Base-by-base conservation (phyloP, 179 eudicot species). In the Corrigiola litoralis region DNA sequence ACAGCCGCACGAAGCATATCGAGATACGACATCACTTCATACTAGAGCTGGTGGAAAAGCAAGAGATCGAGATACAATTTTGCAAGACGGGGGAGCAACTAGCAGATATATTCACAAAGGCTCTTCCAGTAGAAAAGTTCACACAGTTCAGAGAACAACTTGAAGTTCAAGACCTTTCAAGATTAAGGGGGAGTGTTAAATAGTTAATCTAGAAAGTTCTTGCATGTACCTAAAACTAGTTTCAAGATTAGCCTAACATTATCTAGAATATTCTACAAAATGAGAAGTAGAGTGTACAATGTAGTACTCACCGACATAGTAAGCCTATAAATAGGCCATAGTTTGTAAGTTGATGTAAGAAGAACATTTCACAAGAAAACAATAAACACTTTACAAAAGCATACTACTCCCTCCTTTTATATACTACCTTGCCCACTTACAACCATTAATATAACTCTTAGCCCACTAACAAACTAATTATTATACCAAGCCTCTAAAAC, bases 401-500 rank as follows among this genome's bases (percentile, higher is more conserved):
- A n/a, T n/a, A n/a, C n/a, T n/a, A n/a, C n/a, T n/a, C n/a, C n/a
- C n/a, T n/a, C n/a, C n/a, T n/a, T n/a, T n/a, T n/a, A n/a, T n/a
- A n/a, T n/a, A n/a, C n/a, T n/a, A n/a, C n/a, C n/a, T n/a, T n/a
- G n/a, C 80, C n/a, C n/a, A n/a, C n/a, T n/a, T n/a, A n/a, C n/a
- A n/a, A n/a, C n/a, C n/a, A n/a, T n/a, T n/a, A n/a, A 53, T 2
- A 76, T 71, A 58, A 79, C 21, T 61, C 85, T 58, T 62, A 67
- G 82, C 33, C 89, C 85, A 28, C 68, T 69, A 0, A 94, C 64
- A 65, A 14, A 87, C 79, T 59, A 91, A n/a, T n/a, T n/a, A n/a
- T n/a, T n/a, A n/a, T n/a, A n/a, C n/a, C n/a, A n/a, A n/a, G n/a
- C n/a, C n/a, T n/a, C n/a, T n/a, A n/a, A n/a, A n/a, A n/a, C n/a